A percentile compares a stretch with the other conserved stretches of the same genome.
These are phyloP conservation scores for Lentinula sp. DNA, from an alignment of 768 basidiomycete species.

Conservation along the genomic window DNA sequence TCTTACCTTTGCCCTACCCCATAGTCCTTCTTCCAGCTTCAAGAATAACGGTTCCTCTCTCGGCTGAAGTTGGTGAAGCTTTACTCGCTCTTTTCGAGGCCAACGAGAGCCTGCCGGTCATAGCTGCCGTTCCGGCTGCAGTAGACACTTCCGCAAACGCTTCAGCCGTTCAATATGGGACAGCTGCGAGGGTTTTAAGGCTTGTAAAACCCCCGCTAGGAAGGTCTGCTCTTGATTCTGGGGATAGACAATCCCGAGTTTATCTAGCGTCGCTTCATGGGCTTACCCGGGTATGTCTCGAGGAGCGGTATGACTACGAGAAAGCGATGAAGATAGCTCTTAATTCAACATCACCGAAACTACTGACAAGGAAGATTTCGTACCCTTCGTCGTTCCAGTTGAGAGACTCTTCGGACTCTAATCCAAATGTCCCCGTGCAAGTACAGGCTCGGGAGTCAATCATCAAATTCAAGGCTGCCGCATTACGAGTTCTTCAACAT, in stretches of 20 bases:
- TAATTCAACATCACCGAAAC: slow-evolving; percentile 19
- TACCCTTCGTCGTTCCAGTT: slow-evolving; percentile 35
- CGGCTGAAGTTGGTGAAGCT: slow-evolving; percentile 53
- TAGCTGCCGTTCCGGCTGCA: slow-evolving; percentile 58
- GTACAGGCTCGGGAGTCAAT: slow-evolving; percentile 49
- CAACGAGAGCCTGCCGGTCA: slow-evolving; percentile 60
- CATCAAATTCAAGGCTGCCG: slow-evolving; percentile 64
- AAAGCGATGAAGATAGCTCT: slow-evolving; percentile 14
- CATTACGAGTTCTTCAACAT: slow-evolving; percentile 60
- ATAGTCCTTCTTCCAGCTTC: slow-evolving; percentile 71
- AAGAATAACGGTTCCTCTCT: slow-evolving; percentile 61
- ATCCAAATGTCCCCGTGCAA: not conserved
- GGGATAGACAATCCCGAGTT: slow-evolving; percentile 48
- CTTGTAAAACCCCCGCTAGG: slow-evolving; percentile 45
- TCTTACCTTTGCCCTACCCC: slow-evolving; percentile 68
- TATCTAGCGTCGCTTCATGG: slow-evolving; percentile 72
- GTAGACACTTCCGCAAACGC: slow-evolving; percentile 20
- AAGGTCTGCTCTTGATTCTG: slow-evolving; percentile 1
- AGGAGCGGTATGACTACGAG: slow-evolving; percentile 27
- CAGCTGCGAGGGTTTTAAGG: slow-evolving; percentile 65
- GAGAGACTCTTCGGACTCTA: slow-evolving; percentile 2
- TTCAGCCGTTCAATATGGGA: slow-evolving; percentile 51
- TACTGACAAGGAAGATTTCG: slow-evolving; percentile 38
- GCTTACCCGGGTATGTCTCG: slow-evolving; percentile 56
- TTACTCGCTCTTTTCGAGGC: slow-evolving; percentile 64